Evolutionary conservation across 768 basidiomycete genomes (phyloP), one percentile per base, ranked within the genome.

Genomic region (Lenzites betulinus): DNA sequence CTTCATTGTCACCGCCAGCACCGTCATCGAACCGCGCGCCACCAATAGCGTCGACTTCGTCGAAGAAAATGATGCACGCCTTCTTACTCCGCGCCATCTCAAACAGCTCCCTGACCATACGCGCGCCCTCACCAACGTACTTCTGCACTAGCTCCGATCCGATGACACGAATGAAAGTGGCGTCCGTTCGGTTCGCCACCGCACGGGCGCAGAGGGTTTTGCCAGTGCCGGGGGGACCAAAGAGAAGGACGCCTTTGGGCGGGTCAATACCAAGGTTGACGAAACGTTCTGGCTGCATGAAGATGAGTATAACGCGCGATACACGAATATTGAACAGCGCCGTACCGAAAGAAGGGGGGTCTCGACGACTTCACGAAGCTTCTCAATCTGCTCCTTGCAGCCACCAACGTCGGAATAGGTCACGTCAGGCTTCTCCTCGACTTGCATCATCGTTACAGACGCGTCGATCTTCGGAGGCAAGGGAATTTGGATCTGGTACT

Each of bases 361-460:
- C 76, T 98, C 97, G 20, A 99, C 97, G 22, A 99, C 97, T 77
- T 99, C 97, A 43, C 96, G 83, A 46, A 99, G 82, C 77, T 98
- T 98, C 81, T 99, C 97, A 65, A 98, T 98, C 75, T 98, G 97
- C 71, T 98, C 97, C 77, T 98, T 98, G 77, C 97, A 98, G 5
- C 97, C 97, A 62, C 97, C 97, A 56, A 99, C 84, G 70, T 98
- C 97, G 3, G 94, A 95, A 72, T 98, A 98, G 2, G 96, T 98
- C 39, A 98, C 94, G 67, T 97, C 95, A 0, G 96, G 95, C 73
- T 97, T 95, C 78, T 98, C 96, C 73, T 98, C 96, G 22, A 98
- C 96, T 76, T 96, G 93, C 97, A 99, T 99, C 96, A 98, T 98
- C 13, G 97, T 98, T 1, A 99, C 97, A 0, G 95, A 96, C 3